Percentiles rank a stretch among this genome's conserved stretches.
Evolutionary conservation across 1,139 yeast genomes (phyloP).

Genomic region (Yamadazyma conglobata): DNA sequence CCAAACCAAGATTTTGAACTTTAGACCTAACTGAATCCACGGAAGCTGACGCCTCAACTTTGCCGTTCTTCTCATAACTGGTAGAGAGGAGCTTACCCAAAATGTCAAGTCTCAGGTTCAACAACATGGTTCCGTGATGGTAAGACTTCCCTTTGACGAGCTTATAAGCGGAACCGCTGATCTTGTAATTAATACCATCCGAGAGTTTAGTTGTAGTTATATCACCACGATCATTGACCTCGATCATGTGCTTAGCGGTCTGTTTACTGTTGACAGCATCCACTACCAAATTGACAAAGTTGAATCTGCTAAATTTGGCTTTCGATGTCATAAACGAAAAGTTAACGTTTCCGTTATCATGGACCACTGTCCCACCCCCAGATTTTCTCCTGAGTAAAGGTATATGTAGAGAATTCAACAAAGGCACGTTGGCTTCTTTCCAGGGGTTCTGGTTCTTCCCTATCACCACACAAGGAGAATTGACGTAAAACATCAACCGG

Average conservation of each 20-base stretch:
- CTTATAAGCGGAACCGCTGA: constrained; percentile 91
- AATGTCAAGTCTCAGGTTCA: constrained; percentile 58
- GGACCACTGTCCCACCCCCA: constrained; percentile 98
- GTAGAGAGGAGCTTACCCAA: constrained; percentile 50
- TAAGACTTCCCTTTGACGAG: constrained; percentile 78
- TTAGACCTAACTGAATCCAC: constrained; percentile 77
- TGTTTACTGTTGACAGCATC: constrained; percentile 42
- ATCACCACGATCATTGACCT: constrained; percentile 72
- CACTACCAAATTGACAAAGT: constrained; percentile 54
- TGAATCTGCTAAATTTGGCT: constrained; percentile 59
- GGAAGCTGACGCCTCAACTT: constrained; percentile 53
- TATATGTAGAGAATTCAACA: constrained; percentile 51
- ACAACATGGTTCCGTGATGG: constrained; percentile 96
- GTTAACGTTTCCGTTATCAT: constrained; percentile 88
- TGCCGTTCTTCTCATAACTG: constrained; percentile 39
- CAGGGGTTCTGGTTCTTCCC: constrained; percentile 97
- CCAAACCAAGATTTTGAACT: constrained; percentile 61
- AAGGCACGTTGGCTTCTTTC: constrained; percentile 72
- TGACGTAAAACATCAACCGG: constrained; percentile 69
- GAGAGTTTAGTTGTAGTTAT: constrained; percentile 47
- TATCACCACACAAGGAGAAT: constrained; percentile 84
- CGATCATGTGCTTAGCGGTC: constrained; percentile 22
- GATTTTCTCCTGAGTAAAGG: constrained; percentile 76
- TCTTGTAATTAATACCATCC: constrained; percentile 45
- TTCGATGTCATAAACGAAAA: constrained; percentile 78